Base-by-base conservation (phyloP, 1,139 yeast genomes). In the Scheffersomyces titani region DNA sequence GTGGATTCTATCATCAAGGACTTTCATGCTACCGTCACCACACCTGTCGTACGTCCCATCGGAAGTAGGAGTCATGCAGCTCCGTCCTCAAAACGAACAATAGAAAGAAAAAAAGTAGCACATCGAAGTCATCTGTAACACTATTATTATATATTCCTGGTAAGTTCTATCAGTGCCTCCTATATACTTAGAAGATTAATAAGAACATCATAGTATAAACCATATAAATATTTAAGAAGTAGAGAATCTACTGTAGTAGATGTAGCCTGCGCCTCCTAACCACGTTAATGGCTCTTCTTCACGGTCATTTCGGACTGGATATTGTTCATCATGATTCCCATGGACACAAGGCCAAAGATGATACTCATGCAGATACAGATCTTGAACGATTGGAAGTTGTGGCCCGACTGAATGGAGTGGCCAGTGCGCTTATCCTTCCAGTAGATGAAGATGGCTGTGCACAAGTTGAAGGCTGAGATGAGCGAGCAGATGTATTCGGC, bases 1-100 rank as follows among this genome's bases (percentile, higher is more conserved):
- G 98, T 94, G 56, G 99, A 94, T 75, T 92, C 98, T 50, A 92
- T 94, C 68, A 93, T 94, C 73, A 92, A 93, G 78, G 97, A 92
- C 65, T 94, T 74, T 87, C 99, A 94, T 70, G 88, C 94, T 51
- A 88, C 84, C 62, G 75, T 85, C 58, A 55, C 70, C 48, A 74
- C 79, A 30, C 80, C 80, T 2, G 52, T 63, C 1, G 62, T 67
- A 47, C 57, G 61, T 3, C 66, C 73, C 3, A 55, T 58, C 56
- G 60, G 21, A 21, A 47, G 18, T 55, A 61, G 6, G 45, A 47
- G 18, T 56, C 59, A 5, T 49, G 56, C 20, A 9, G 24, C 49
- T 45, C 63, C 63, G 9, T 19, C 66, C 65, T 24, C 69, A 66
- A 53, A 65, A 62, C n/a, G n/a, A n/a, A 59, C 53, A 6, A 61